Evolutionary conservation across 257 asterid species (phyloP).

Genomic region (Echium plantagineum): DNA sequence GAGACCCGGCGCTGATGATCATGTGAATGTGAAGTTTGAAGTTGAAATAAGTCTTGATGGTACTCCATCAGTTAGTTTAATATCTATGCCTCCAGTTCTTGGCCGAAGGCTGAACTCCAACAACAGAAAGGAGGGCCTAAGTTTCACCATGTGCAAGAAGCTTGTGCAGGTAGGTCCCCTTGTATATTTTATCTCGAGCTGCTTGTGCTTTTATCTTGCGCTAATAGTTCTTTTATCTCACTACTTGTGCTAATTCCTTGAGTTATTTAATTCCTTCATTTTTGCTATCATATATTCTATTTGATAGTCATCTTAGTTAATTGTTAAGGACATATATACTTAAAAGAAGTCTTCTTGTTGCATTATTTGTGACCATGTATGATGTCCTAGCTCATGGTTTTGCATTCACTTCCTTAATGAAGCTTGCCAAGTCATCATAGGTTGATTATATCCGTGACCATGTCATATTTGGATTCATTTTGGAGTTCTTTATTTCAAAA

Average conservation of each 20-base stretch:
- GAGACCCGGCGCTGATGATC: constrained; percentile 23
- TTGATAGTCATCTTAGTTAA: neutral
- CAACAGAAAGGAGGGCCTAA: constrained; percentile 30
- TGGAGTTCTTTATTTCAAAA: too few species aligned
- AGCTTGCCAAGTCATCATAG: too few species aligned
- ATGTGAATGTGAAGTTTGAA: constrained; percentile 27
- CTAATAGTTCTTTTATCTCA: too few species aligned
- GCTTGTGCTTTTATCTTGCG: too few species aligned
- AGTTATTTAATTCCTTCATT: neutral
- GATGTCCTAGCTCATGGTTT: too few species aligned
- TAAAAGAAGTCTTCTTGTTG: neutral
- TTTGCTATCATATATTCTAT: neutral
- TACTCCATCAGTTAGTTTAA: constrained; percentile 17
- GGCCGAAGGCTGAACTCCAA: constrained; percentile 24
- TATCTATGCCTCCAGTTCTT: constrained; percentile 20
- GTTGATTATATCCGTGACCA: too few species aligned
- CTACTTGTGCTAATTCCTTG: neutral
- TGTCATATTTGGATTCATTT: too few species aligned
- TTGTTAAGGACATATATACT: too few species aligned
- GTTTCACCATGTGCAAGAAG: constrained; percentile 42
- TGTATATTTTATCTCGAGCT: constrained; percentile 2
- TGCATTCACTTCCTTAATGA: too few species aligned
- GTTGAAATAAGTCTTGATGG: constrained; percentile 29
- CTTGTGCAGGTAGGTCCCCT: constrained; percentile 31
- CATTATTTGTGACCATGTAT: neutral